Percentiles rank a stretch among this genome's conserved stretches.
Evolutionary conservation across 495 filamentous ascomycete genomes (phyloP).

Genomic region (Friedmanniomyces simplex): DNA sequence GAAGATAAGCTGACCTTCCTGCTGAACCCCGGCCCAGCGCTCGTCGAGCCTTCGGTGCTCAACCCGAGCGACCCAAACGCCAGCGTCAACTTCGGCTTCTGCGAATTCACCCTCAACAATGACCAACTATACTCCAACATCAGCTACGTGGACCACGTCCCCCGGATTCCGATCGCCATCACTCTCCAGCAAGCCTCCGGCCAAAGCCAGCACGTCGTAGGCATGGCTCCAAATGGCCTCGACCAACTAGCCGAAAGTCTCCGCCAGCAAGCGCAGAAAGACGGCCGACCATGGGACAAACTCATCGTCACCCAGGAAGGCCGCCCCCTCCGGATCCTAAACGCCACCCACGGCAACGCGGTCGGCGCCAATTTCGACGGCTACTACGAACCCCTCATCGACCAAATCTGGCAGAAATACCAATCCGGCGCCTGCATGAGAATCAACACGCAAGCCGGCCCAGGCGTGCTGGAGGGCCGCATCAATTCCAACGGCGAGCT

Average conservation of each 20-base stretch:
- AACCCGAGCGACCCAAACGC: slow-evolving; percentile 59
- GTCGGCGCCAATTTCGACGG: slow-evolving; percentile 45
- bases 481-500: slow-evolving; percentile 41
- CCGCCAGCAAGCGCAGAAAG: slow-evolving; percentile 40
- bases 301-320: slow-evolving; percentile 48
- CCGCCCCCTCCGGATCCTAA: slow-evolving; percentile 48
- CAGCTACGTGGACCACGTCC: slow-evolving; percentile 63
- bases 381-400: slow-evolving; percentile 56
- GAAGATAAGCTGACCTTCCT: slow-evolving; percentile 55
- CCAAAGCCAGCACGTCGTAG: slow-evolving; percentile 45
- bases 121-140: slow-evolving; percentile 65
- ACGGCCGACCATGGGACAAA: slow-evolving; percentile 52
- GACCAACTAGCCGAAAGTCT: slow-evolving; percentile 45
- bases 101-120: slow-evolving; percentile 63
- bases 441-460: slow-evolving; percentile 53
- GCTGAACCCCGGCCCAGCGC: slow-evolving; percentile 56
- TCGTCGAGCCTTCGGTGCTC: slow-evolving; percentile 61
- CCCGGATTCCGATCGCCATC: slow-evolving; percentile 51
- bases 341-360: slow-evolving; percentile 53
- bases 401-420: slow-evolving; percentile 56
- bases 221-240: slow-evolving; percentile 48
- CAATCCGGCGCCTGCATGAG: slow-evolving; percentile 31
- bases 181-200: slow-evolving; percentile 45
- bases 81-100: slow-evolving; percentile 54
- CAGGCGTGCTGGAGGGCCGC: slow-evolving; percentile 42